A percentile compares a stretch with the other conserved stretches of the same genome.
Evolutionary conservation across 1,139 yeast genomes (phyloP).

Genomic region (Wickerhamomyces sp.): DNA sequence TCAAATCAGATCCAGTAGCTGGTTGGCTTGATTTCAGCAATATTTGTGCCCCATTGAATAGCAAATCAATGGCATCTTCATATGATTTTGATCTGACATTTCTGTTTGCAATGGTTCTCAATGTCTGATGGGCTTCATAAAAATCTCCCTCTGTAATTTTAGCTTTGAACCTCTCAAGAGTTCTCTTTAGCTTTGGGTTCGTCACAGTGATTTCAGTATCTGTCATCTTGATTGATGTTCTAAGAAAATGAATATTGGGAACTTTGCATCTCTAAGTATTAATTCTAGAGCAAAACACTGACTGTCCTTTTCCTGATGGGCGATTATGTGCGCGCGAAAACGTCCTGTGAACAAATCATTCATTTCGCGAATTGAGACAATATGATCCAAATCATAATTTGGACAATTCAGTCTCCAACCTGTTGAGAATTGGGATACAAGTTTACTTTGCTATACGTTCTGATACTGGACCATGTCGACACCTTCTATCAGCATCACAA

Average conservation of each 20-base stretch:
- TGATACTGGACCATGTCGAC: too few relatives aligned
- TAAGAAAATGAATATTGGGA: too few relatives aligned
- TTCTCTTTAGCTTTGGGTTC: slow-evolving; percentile 44
- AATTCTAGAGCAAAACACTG: too few relatives aligned
- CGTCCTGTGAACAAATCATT: too few relatives aligned
- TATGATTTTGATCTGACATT: slow-evolving; percentile 67
- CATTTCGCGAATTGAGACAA: not conserved
- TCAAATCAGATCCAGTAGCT: slow-evolving; percentile 78
- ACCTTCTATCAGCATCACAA: not conserved
- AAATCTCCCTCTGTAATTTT: slow-evolving; percentile 71
- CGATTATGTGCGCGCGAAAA: too few relatives aligned
- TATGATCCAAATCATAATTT: too few relatives aligned
- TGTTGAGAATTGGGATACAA: too few relatives aligned
- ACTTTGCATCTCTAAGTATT: too few relatives aligned
- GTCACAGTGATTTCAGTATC: slow-evolving; percentile 7
- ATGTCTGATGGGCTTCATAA: slow-evolving; percentile 94
- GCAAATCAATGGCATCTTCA: slow-evolving; percentile 64
- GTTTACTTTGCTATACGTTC: not conserved
- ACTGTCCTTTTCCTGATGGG: too few relatives aligned
- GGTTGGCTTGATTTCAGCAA: slow-evolving; percentile 65
- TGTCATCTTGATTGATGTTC: not conserved
- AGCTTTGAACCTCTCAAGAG: slow-evolving; percentile 59
- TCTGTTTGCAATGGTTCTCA: slow-evolving; percentile 82
- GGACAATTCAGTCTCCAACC: too few relatives aligned
- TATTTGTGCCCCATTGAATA: slow-evolving; percentile 65